Conservation (phyloP, 208 protist genomes). For the Leishmania braziliensis region DNA sequence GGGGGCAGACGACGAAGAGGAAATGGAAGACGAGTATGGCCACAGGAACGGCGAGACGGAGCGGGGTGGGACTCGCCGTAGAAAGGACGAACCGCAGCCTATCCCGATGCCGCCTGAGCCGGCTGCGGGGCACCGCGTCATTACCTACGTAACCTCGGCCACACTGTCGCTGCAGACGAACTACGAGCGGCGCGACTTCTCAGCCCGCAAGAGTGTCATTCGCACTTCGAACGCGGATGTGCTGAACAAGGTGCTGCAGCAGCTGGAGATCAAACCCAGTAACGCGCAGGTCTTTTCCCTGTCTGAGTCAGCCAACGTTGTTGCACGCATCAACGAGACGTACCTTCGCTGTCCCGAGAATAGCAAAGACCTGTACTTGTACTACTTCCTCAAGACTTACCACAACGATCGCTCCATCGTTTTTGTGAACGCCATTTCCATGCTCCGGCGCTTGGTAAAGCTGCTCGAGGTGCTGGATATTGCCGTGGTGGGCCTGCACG, state of each 20-base stretch:
- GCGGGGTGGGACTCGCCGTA: neutral
- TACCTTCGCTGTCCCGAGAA: constrained; percentile 91
- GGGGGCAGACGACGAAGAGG: constrained; percentile 27
- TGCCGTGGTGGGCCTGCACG: constrained; percentile 90
- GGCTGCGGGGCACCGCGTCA: constrained; percentile 54
- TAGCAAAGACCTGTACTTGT: constrained; percentile 96
- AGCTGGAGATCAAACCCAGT: constrained; percentile 76
- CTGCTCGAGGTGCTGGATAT: constrained; percentile 91
- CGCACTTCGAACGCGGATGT: constrained; percentile 82
- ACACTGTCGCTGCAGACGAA: constrained; percentile 93
- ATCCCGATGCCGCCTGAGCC: constrained; percentile 84
- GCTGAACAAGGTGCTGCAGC: constrained; percentile 64
- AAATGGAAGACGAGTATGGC: neutral
- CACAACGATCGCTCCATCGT: constrained; percentile 92
- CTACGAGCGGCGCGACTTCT: constrained; percentile 78
- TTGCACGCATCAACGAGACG: constrained; percentile 86
- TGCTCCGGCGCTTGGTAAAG: constrained; percentile 92
- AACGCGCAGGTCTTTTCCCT: constrained; percentile 89
- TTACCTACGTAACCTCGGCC: constrained; percentile 89
- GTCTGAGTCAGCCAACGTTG: constrained; percentile 66
- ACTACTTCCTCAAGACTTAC: constrained; percentile 94
- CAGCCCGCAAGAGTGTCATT: constrained; percentile 75
- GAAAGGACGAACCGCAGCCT: constrained; percentile 71
- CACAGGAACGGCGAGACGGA: constrained; percentile 22
- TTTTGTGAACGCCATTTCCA: constrained; percentile 94